These are phyloP conservation scores for Hymenoscyphus albidus DNA, from an alignment of 2,329 filamentous ascomycete genomes.

Conservation along the genomic window DNA sequence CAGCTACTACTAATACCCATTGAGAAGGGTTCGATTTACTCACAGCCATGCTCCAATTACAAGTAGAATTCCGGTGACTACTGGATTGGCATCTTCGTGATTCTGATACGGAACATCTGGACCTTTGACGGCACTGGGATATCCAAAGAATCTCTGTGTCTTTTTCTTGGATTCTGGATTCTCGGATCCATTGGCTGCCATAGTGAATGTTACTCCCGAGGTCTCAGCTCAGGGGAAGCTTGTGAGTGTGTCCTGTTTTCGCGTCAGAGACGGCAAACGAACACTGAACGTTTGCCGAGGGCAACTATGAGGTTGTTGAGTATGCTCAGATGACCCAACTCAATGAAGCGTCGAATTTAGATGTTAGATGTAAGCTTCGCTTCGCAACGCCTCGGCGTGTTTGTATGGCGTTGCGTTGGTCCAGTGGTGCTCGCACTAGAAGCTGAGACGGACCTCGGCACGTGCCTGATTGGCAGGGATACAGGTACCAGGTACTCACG, in stretches of 20 bases:
- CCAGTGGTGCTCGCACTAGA: too few relatives aligned
- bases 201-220: constrained; percentile 18
- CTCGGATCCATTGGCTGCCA: constrained; percentile 30
- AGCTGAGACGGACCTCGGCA: too few relatives aligned
- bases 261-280: not conserved
- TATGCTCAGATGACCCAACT: too few relatives aligned
- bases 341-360: too few relatives aligned
- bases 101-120: constrained; percentile 42
- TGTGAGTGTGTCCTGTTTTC: not conserved
- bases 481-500: too few relatives aligned
- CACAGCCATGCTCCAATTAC: constrained; percentile 60
- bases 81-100: constrained; percentile 61
- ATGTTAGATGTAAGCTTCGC: too few relatives aligned
- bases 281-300: too few relatives aligned
- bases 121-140: constrained; percentile 29
- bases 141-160: constrained; percentile 26
- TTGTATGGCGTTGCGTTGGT: too few relatives aligned
- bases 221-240: not conserved
- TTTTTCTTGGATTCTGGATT: constrained; percentile 5
- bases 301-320: too few relatives aligned
- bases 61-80: constrained; percentile 62
- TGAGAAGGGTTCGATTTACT: constrained; percentile 27
- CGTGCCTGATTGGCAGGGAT: not conserved
- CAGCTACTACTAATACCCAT: not conserved
- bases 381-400: too few relatives aligned